These are phyloP conservation scores for Rubia occidens DNA, from an alignment of 305 asterid genomes.

Conservation along the genomic window DNA sequence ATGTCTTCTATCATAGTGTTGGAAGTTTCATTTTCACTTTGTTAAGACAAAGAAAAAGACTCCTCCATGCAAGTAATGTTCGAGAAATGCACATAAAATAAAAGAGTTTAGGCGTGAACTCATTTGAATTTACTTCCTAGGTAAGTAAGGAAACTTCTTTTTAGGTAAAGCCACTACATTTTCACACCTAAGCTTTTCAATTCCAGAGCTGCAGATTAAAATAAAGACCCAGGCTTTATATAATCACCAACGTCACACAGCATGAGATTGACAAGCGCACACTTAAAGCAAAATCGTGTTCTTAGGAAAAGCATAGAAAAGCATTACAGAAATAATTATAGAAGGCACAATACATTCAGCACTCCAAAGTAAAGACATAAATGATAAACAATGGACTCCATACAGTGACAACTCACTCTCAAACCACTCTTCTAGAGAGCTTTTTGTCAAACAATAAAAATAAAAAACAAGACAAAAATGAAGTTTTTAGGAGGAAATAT, in stretches of 20 bases:
- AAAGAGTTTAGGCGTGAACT: background rate
- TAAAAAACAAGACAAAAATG: background rate
- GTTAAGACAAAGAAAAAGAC: background rate
- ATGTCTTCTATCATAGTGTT: background rate
- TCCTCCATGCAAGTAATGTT: background rate
- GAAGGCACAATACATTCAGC: background rate
- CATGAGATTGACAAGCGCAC: background rate
- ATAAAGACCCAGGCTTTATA: background rate
- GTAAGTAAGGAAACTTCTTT: background rate
- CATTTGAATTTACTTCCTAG: conserved; percentile 3
- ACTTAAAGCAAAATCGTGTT: background rate
- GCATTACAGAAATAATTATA: background rate
- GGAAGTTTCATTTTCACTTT: background rate
- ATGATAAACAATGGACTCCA: background rate
- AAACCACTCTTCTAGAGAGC: background rate
- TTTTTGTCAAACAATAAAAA: background rate
- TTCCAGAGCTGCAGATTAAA: background rate
- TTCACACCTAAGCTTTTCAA: background rate
- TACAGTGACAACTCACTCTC: background rate
- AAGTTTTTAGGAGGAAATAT: background rate
- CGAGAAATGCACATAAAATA: too few relatives aligned
- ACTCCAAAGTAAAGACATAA: background rate
- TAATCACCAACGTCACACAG: background rate
- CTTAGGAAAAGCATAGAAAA: background rate
- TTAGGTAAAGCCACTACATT: background rate